Evolutionary conservation across 352 stramenopile genomes (phyloP), one percentile per base, ranked within the genome.

Genomic region (Phytopythium delawarense): DNA sequence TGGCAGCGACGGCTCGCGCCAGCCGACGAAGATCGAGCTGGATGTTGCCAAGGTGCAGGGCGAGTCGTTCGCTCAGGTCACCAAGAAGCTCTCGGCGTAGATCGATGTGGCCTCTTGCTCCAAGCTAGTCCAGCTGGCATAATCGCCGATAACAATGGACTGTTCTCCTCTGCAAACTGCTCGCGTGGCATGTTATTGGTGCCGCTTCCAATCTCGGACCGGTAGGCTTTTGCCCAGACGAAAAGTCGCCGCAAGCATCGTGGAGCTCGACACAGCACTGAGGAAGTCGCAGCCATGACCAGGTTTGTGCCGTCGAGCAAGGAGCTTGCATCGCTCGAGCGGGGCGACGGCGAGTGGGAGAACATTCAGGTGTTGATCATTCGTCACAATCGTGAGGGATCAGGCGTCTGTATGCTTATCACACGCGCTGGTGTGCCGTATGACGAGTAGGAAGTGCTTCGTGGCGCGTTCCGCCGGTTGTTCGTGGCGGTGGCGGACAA

Each of bases 21-120:
- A 86, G 74, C 79, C 85, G 12, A 84, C 81, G 20, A 80, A 95
- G 59, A 61, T 93, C n/a, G 90, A 97, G 70, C 67, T 86, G 62
- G 72, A 76, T 28, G 64, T 95, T n/a, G 83, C 79, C 56, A 81
- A 80, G 40, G 74, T 73, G 46, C 88, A 97, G 68, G 90, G 87
- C 64, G 84, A 90, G 65, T 80, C 84, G 67, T 96, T 97, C 69
- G 86, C 84, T 16, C 48, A 61, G 21, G 78, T 94, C 15, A 73
- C 81, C 64, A 90, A 88, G 75, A 94, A 94, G 70, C 74, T 97
- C 37, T 70, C 84, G 18, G 75, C 71, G 40, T 87, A 85, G 58
- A 53, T 54, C 15, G 56, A 16, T 16, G 35, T 2, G 35, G 9
- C 7, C 35, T 40, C 35, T 40, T 16, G 35, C 28, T 32, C 28